These are phyloP conservation scores for Lepidopterella palustris DNA, from an alignment of 495 filamentous ascomycete species.

Conservation along the genomic window DNA sequence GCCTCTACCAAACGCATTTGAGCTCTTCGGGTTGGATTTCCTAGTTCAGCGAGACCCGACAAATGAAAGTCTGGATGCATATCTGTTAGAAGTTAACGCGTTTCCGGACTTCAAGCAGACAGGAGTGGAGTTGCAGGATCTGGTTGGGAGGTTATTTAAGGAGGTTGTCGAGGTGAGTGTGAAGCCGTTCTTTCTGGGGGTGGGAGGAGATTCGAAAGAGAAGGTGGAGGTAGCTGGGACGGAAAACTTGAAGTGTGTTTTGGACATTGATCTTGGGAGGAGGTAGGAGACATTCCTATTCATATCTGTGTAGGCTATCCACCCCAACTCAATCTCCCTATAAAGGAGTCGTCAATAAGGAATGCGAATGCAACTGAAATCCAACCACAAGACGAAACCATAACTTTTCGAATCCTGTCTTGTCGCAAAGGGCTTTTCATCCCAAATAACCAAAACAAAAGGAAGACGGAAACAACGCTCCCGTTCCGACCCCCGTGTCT, in stretches of 20 bases:
- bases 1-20: conserved; percentile 74
- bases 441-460: too few relatives aligned
- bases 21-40: conserved; percentile 89
- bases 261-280: conserved; percentile 59
- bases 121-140: conserved; percentile 59
- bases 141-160: conserved; percentile 71
- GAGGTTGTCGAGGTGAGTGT: conserved; percentile 63
- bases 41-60: conserved; percentile 48
- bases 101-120: conserved; percentile 95
- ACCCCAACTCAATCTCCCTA: too few relatives aligned
- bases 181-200: conserved; percentile 50
- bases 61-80: conserved; percentile 52
- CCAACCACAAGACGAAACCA: too few relatives aligned
- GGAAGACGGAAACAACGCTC: too few relatives aligned
- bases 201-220: conserved; percentile 23
- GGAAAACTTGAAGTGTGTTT: conserved; percentile 47
- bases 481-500: too few relatives aligned
- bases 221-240: conserved; percentile 31
- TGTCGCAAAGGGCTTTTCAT: too few relatives aligned
- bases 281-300: conserved; percentile 12
- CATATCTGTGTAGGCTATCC: too few relatives aligned
- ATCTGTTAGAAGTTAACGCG: conserved; percentile 88
- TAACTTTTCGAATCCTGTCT: too few relatives aligned
- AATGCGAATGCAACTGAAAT: too few relatives aligned
- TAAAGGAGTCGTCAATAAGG: too few relatives aligned